Percentiles rank a stretch among this genome's conserved stretches.
Evolutionary conservation across 345 rosid genomes (phyloP).

Genomic region (Gossypioides kirkii): DNA sequence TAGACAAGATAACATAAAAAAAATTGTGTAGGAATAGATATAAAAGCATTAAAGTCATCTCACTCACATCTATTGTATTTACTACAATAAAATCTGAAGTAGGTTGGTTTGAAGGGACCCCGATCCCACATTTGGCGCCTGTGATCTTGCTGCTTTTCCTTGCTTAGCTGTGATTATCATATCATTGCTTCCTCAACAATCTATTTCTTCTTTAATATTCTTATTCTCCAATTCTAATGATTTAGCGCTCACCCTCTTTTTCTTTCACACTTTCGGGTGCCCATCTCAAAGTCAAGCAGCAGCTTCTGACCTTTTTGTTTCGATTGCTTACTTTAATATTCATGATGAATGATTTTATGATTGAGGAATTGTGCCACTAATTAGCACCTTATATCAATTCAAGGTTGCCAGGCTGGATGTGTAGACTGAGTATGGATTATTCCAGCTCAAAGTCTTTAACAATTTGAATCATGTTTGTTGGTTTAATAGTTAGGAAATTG

Average conservation of each 20-base stretch:
- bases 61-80: neutral
- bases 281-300: neutral
- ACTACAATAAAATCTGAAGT: neutral
- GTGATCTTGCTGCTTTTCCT: neutral
- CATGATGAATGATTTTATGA: neutral
- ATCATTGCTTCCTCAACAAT: neutral
- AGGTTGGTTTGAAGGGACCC: neutral
- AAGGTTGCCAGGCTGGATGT: too few relatives aligned
- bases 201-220: neutral
- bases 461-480: too few relatives aligned
- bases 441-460: too few relatives aligned
- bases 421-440: too few relatives aligned
- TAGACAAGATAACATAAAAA: too few relatives aligned
- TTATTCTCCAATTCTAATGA: neutral
- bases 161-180: neutral
- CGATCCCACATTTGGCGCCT: neutral
- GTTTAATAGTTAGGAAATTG: too few relatives aligned
- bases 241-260: too few relatives aligned
- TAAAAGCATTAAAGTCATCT: neutral
- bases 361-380: neutral
- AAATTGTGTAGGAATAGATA: too few relatives aligned
- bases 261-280: neutral
- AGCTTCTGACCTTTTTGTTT: neutral
- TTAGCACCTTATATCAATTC: neutral
- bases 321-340: neutral